Evolutionary conservation across 2,329 filamentous ascomycete genomes (phyloP), one percentile per base, ranked within the genome.

Genomic region (Neobulgaria alba): DNA sequence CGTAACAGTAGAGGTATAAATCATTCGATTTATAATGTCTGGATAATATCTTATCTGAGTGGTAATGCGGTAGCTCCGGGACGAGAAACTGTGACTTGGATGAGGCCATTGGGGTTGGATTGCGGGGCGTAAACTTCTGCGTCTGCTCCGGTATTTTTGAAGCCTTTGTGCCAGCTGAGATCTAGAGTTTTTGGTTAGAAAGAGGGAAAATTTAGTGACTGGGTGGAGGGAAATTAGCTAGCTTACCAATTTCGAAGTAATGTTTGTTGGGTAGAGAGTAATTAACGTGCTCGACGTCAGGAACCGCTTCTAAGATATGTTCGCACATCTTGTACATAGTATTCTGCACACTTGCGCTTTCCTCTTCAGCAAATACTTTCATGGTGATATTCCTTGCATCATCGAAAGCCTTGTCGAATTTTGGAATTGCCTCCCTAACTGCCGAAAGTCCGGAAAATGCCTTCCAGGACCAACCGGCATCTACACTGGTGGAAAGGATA

Each of bases 281-380:
- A 55, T 82, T 76, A 31, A 92, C 85, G 16, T 73, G 71, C 33
- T 82, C 75, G 16, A 88, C 75, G 49, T 80, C 70, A 10, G 87
- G 82, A 17, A 80, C 84, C 16, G 72, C 77, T 7, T 75, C 82
- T 39, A 98, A 71, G 52, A 98, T 95, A 62, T 82, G 71, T 63
- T 90, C 83, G 55, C 77, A 80, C 90, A 98, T 98, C 71, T 95
- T 93, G 71, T 95, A 98, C 92, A 98, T 96, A 46, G 90, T 96
- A 56, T 81, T 82, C 68, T 98, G 92, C 17, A 98, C 92, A 56
- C 86, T 94, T 34, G 92, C 85, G 57, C 86, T 94, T 59, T 88
- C 73, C 58, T 98, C 89, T 58, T 82, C 77, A 31, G 92, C 90
- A 58, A 98, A 98, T 0, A 80, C 85, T 67, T 85, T 84, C 62